Conservation (phyloP, 305 asterid genomes). For the Solanum aculeatissimum region DNA sequence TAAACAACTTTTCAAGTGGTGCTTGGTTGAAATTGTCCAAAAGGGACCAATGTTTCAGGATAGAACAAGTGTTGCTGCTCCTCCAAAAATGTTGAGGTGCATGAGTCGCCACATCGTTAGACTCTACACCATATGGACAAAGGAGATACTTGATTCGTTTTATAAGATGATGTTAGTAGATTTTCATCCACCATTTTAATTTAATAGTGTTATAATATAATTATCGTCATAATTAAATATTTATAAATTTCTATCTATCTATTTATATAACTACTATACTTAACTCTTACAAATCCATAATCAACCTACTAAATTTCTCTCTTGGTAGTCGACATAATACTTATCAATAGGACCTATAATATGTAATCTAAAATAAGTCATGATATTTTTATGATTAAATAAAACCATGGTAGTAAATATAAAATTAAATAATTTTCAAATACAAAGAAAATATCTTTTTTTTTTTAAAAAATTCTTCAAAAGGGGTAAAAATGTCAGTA, state of each 20-base stretch:
- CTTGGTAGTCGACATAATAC: too few species aligned
- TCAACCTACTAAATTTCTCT: background rate
- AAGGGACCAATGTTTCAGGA: background rate
- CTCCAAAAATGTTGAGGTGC: background rate
- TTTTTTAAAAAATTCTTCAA: too few species aligned
- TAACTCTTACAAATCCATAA: background rate
- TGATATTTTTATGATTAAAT: too few species aligned
- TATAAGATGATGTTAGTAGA: background rate
- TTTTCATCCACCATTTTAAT: too few species aligned
- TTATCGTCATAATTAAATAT: too few species aligned
- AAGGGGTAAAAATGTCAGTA: too few species aligned
- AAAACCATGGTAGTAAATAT: background rate
- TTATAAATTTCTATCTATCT: too few species aligned
- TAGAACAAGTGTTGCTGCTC: background rate
- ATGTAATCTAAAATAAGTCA: background rate
- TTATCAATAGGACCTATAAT: too few species aligned
- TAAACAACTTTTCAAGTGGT: too few species aligned
- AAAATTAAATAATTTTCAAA: too few species aligned
- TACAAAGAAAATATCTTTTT: background rate
- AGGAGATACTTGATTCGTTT: background rate
- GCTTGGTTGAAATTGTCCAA: background rate
- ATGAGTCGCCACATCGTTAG: constrained; percentile 18
- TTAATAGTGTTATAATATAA: too few species aligned
- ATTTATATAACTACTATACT: background rate
- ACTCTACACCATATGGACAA: background rate